Evolutionary conservation across 257 asterid species (phyloP).

Genomic region (Forsythia viridissima): DNA sequence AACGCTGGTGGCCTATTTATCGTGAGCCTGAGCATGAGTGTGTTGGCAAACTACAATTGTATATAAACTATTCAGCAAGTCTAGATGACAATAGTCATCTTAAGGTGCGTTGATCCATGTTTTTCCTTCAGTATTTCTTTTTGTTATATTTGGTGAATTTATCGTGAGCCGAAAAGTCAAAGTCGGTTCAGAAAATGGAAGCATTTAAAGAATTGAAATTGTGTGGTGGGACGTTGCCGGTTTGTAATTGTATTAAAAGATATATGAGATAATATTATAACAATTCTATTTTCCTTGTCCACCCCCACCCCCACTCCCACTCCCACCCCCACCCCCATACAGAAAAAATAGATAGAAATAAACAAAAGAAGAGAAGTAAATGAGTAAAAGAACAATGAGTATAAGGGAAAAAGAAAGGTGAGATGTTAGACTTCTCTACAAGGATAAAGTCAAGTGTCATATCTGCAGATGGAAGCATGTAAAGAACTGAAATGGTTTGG

Average conservation of each 20-base stretch:
- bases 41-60: constrained; percentile 51
- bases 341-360: too few species aligned
- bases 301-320: too few species aligned
- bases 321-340: too few species aligned
- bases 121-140: not conserved
- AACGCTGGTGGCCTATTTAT: constrained; percentile 59
- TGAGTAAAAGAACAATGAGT: too few species aligned
- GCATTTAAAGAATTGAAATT: not conserved
- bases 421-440: too few species aligned
- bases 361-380: too few species aligned
- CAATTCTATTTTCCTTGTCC: not conserved
- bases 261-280: not conserved
- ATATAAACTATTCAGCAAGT: constrained; percentile 44
- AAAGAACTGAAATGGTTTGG: not conserved
- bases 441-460: not conserved
- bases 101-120: constrained; percentile 34
- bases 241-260: not conserved
- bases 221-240: not conserved
- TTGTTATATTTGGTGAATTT: not conserved
- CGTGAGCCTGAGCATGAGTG: constrained; percentile 55
- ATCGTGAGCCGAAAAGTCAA: not conserved
- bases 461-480: not conserved
- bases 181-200: not conserved
- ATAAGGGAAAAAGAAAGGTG: too few species aligned
- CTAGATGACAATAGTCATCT: constrained; percentile 48